phyloP scores from a whole-genome alignment of 2,329 filamentous ascomycete species.

The Metarhizium album region DNA sequence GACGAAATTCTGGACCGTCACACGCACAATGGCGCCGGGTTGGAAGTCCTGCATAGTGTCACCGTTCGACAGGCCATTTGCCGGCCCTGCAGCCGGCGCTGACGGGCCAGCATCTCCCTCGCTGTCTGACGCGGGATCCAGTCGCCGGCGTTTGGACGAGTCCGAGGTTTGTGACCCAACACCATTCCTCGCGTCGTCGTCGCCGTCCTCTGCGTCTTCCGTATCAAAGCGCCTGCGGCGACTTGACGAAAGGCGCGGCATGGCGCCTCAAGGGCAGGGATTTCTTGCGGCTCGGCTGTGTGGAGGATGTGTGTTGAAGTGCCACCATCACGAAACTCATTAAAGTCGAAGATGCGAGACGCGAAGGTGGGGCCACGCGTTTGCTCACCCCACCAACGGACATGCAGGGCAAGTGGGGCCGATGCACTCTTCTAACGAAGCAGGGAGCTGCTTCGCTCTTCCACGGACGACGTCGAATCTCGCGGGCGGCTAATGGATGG shows the following conservation, averaged over 20 bases:
- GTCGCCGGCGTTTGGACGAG: conserved; percentile 26
- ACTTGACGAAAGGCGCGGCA: conserved; percentile 20
- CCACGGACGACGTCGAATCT: too few species aligned
- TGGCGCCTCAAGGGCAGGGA: conserved; percentile 8
- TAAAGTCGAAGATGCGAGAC: background rate
- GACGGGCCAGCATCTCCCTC: conserved; percentile 8
- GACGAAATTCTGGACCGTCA: conserved; percentile 81
- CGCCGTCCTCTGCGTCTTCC: conserved; percentile 29
- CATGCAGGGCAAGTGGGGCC: background rate
- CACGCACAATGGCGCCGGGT: conserved; percentile 79
- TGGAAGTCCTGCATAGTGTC: conserved; percentile 34
- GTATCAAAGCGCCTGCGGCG: conserved; percentile 33
- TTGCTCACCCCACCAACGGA: background rate
- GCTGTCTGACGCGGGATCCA: conserved; percentile 15
- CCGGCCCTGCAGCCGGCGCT: conserved; percentile 7
- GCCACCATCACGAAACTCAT: background rate
- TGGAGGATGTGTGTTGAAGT: background rate
- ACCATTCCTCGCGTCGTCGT: conserved; percentile 13
- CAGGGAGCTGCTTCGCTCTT: background rate
- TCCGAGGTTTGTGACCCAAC: conserved; percentile 16
- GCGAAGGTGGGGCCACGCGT: conserved; percentile 3
- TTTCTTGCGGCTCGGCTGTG: background rate
- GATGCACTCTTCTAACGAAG: too few species aligned
- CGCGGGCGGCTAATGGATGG: too few species aligned
- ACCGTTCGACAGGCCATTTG: conserved; percentile 8